A percentile compares a stretch with the other conserved stretches of the same genome.
Evolutionary conservation across 768 basidiomycete species (phyloP).

Genomic region (Pisolithus orientalis): DNA sequence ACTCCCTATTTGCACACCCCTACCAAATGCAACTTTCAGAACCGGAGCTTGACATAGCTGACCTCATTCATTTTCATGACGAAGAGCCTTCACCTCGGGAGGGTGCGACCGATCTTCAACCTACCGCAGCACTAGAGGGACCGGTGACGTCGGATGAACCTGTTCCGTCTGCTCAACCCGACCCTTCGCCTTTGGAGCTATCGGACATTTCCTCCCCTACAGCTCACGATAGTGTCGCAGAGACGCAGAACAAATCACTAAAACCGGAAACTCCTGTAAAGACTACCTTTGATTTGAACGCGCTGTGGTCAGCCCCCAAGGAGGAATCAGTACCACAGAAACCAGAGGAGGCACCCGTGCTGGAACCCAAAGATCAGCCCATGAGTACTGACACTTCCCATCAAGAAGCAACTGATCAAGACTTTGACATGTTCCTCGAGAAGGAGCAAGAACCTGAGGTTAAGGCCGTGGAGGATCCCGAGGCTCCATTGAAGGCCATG

Average conservation of each 20-base stretch:
- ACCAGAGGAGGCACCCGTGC: conserved; percentile 18
- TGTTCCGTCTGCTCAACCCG: conserved; percentile 8
- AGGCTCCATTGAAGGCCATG: conserved; percentile 47
- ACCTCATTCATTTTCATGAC: conserved; percentile 67
- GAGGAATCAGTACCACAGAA: conserved; percentile 20
- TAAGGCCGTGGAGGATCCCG: conserved; percentile 34
- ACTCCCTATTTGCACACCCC: conserved; percentile 31
- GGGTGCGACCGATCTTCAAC: conserved; percentile 14
- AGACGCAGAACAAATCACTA: conserved; percentile 17
- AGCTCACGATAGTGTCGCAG: conserved; percentile 17
- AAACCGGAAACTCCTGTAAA: conserved; percentile 41
- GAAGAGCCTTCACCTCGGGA: conserved; percentile 45
- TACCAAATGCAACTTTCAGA: conserved; percentile 33
- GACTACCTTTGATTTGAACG: conserved; percentile 63
- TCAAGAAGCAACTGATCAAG: conserved; percentile 60
- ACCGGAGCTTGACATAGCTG: conserved; percentile 65
- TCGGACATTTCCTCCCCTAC: conserved; percentile 40
- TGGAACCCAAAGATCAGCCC: conserved; percentile 35
- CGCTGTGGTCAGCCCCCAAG: conserved; percentile 61
- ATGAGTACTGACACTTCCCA: conserved; percentile 36
- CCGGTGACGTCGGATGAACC: conserved; percentile 4
- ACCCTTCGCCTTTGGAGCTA: conserved; percentile 25
- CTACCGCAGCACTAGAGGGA: conserved; percentile 12
- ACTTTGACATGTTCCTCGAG: conserved; percentile 84
- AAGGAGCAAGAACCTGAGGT: conserved; percentile 39